Conservation (phyloP, 108 stramenopile species). For the Nitzschia sp. region DNA sequence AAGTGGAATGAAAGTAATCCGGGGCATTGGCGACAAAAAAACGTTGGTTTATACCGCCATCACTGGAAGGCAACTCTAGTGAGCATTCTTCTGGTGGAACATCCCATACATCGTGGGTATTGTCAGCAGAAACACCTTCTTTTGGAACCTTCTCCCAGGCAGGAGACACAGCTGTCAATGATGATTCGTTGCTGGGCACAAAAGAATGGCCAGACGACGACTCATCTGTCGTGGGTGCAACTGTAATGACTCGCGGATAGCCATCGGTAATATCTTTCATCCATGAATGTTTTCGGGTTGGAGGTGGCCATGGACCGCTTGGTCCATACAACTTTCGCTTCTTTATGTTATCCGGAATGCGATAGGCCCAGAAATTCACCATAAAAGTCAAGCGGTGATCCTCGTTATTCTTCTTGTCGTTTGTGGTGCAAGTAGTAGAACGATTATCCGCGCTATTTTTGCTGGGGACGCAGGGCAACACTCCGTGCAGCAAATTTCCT, state of each 20-base stretch:
- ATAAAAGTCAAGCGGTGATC: background rate
- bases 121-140: background rate
- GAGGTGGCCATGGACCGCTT: background rate
- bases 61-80: background rate
- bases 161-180: background rate
- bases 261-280: background rate
- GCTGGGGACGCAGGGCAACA: background rate
- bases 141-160: background rate
- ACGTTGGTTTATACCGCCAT: background rate
- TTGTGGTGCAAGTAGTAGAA: background rate
- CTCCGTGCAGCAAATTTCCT: background rate
- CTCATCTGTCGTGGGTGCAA: background rate
- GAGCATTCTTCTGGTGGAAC: background rate
- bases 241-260: background rate
- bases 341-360: background rate
- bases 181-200: too few species aligned
- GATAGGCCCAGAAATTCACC: background rate
- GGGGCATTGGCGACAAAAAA: background rate
- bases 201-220: too few species aligned
- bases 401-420: background rate
- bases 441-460: background rate
- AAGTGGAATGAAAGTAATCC: background rate
- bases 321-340: background rate
- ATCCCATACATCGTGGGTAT: background rate
- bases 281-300: background rate